Evolutionary conservation across 768 basidiomycete genomes (phyloP), one percentile per base, ranked within the genome.

Genomic region (Amanita molliuscula): DNA sequence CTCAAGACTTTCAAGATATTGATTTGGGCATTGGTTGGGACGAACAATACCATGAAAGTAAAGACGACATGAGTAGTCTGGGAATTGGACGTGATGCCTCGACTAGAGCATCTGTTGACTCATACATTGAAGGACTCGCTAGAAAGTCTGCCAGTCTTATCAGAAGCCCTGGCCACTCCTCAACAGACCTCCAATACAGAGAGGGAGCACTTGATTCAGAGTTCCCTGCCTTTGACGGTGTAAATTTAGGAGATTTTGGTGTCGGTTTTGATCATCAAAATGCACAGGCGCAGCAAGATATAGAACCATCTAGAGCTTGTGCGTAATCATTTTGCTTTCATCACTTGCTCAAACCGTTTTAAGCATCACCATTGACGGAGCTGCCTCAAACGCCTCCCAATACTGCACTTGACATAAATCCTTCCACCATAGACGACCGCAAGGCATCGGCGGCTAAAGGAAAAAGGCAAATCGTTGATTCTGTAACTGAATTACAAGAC

Each of bases 381-480:
- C 73, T 78, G 38, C 89, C 89, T 5, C 67, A 72, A 23, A 93
- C 91, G 2, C 90, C 91, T 21, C 86, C 85, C 1, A 56, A 75
- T 50, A 71, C 75, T 6, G 73, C 78, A 3, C 71, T 71, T 3
- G 75, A 75, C 13, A 74, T 53, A 16, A 52, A 72, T 8, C 73
- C 68, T 25, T 72, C 70, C 45, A 54, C 56, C 34, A 44, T 59
- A 31, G 73, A 71, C 52, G 61, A 58, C 59, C 33, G 51, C 34
- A 45, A 56, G 26, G 53, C 63, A 53, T 60, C 61, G 52, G 50
- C n/a, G 64, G 55, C 64, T 31, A 81, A 78, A 55, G 82, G 85
- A 59, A 89, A 84, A 74, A 94, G 86, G 65, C 84, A 88, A 56
- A 88, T 93, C 40, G 86, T 95, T 49, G 94, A 97, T 63, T 76